phyloP scores from a whole-genome alignment of 164 flowering plant species.

The Pachysandra terminalis region DNA sequence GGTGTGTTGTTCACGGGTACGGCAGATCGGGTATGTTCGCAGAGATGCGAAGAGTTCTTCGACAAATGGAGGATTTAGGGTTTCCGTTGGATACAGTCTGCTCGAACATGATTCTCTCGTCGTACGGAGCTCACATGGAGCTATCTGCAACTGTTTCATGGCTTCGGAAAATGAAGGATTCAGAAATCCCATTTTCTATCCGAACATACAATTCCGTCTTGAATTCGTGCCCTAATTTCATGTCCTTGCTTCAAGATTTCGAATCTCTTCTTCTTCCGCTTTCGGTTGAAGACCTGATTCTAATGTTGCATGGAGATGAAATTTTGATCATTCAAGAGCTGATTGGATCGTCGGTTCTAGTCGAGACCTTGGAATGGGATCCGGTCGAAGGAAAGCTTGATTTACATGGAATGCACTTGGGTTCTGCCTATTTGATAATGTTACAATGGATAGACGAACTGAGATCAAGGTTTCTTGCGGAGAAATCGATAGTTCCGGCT shows the following conservation, averaged over 20 bases:
- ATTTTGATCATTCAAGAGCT: conserved; percentile 48
- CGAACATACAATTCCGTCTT: conserved; percentile 77
- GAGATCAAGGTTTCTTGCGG: conserved; percentile 28
- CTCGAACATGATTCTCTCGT: conserved; percentile 68
- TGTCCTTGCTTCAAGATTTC: conserved; percentile 32
- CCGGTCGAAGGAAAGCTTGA: conserved; percentile 61
- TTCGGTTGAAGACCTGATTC: conserved; percentile 44
- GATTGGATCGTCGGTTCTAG: conserved; percentile 40
- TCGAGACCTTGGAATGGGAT: conserved; percentile 51
- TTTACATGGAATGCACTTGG: conserved; percentile 86
- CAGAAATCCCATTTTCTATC: conserved; percentile 37
- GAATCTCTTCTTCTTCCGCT: conserved; percentile 42
- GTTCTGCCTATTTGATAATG: conserved; percentile 67
- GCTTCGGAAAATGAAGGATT: conserved; percentile 58
- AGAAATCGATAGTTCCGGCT: conserved; percentile 31
- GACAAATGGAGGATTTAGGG: conserved; percentile 51
- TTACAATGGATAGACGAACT: conserved; percentile 73
- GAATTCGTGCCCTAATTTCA: conserved; percentile 66
- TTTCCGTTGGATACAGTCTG: conserved; percentile 50
- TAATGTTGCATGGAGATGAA: conserved; percentile 40
- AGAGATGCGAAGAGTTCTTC: conserved; percentile 48
- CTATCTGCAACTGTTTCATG: conserved; percentile 44
- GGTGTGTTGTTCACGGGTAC: conserved; percentile 50
- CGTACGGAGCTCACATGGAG: conserved; percentile 49
- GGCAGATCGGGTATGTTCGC: conserved; percentile 57